Evolutionary conservation across 2,329 filamentous ascomycete genomes (phyloP), one percentile per base, ranked within the genome.

Genomic region (Aaosphaeria pasadenensis): DNA sequence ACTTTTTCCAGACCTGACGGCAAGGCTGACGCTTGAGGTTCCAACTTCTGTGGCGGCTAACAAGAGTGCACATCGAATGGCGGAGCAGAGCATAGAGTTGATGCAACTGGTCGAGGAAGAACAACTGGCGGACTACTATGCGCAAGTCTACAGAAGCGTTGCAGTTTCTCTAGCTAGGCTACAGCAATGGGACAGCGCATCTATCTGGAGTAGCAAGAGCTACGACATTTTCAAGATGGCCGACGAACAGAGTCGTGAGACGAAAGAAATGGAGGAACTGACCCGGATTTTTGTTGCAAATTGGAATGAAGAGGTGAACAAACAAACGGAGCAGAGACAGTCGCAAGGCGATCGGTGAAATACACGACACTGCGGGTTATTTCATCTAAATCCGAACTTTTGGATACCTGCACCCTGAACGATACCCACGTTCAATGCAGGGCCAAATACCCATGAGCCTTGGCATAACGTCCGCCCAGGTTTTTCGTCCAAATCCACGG

Each of bases 61-160:
- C 31, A 56, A 55, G 29, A 58, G 56, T 42, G 63, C 64, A 4
- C 51, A 48, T 17, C 58, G 58, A 24, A 59, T 61, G n/a, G 65
- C 63, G 0, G 49, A 60, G 42, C 57, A 58, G 3, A 68, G 63
- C 42, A 24, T 56, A 11, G 49, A 63, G 30, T 61, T 70, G 5
- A 56, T 56, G 1, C 45, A 57, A n/a, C 47, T 68, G 9, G 60
- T 70, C 9, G 59, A 69, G 46, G 53, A 66, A 45, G 67, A 70
- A 43, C 59, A 57, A 2, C 59, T 70, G 11, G 60, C 62, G 1
- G 66, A 69, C 35, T 69, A 68, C 48, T 69, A 65, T 31, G 63
- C 64, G 5, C 61, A 60, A 46, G 60, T 59, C 1, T 70, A 67
- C 45, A 55, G 63, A 7, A 48, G 65, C 28, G 65, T 55, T 5